Percentiles rank a stretch among this genome's conserved stretches.
Conservation (phyloP, 164 flowering plant genomes). For the Magnolia officinalis region DNA sequence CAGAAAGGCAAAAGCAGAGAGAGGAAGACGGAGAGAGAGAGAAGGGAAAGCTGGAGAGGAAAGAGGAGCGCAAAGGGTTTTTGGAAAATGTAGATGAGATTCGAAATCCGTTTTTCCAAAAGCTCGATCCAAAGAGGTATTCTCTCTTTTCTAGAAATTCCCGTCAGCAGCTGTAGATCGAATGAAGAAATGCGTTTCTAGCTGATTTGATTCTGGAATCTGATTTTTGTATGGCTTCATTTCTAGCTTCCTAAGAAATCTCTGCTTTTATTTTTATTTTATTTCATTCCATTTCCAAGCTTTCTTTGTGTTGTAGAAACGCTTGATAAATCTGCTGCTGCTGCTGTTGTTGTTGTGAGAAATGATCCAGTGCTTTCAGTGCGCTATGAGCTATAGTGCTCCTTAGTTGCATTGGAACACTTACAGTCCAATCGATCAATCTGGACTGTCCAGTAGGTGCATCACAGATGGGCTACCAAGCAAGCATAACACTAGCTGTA, state of each 20-base stretch:
- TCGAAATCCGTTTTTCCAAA: background rate
- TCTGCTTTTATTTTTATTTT: no score
- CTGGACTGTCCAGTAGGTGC: no score
- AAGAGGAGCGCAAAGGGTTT: background rate
- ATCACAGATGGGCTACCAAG: no score
- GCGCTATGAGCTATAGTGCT: no score
- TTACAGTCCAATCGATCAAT: no score
- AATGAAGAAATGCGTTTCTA: background rate
- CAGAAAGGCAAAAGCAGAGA: background rate
- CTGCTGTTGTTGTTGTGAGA: no score
- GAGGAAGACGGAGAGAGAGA: background rate
- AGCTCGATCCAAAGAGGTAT: background rate
- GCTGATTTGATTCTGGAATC: background rate
- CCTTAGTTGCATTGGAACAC: no score
- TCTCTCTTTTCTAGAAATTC: background rate
- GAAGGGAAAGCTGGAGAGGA: background rate
- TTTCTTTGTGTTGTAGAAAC: no score
- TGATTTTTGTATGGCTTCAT: background rate
- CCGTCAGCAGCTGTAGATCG: background rate
- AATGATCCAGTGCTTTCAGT: no score
- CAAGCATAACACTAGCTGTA: no score
- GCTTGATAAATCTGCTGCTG: no score
- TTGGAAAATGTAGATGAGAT: slow-evolving; percentile 6
- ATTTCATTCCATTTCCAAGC: no score
- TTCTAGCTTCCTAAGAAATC: background rate